phyloP scores from a whole-genome alignment of 768 basidiomycete species.

The Trametes maxima region DNA sequence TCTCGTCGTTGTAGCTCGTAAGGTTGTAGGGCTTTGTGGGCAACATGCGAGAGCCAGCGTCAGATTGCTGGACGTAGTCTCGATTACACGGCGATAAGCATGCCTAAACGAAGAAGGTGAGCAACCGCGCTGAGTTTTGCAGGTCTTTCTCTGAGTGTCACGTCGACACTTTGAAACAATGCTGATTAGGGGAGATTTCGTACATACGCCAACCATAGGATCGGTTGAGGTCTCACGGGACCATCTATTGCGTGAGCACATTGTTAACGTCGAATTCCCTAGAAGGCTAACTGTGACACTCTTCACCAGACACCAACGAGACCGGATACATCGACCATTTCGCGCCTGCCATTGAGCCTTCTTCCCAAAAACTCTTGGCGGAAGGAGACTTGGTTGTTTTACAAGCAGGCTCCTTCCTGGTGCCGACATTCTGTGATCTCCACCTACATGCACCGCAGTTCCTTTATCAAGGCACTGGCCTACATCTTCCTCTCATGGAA shows the following conservation, averaged over 20 bases:
- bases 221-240: conserved; percentile 57
- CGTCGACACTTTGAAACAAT: conserved; percentile 1
- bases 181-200: conserved; percentile 54
- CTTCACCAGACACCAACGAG: conserved; percentile 34
- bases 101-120: no score
- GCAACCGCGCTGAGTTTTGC: no score
- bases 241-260: conserved; percentile 51
- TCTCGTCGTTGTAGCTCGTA: background rate
- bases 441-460: conserved; percentile 91
- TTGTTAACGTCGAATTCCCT: background rate
- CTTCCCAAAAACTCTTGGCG: conserved; percentile 40
- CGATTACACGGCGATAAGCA: no score
- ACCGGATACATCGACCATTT: conserved; percentile 56
- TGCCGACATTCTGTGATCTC: conserved; percentile 82
- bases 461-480: conserved; percentile 83
- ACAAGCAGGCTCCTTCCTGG: conserved; percentile 60
- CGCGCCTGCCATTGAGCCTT: conserved; percentile 38
- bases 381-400: conserved; percentile 33
- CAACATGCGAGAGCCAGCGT: no score
- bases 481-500: conserved; percentile 82
- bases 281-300: background rate
- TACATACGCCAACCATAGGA: conserved; percentile 57
- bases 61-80: no score
- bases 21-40: background rate
- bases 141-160: no score